Evolutionary conservation across 495 filamentous ascomycete genomes (phyloP).

Genomic region (Neurospora discreta): DNA sequence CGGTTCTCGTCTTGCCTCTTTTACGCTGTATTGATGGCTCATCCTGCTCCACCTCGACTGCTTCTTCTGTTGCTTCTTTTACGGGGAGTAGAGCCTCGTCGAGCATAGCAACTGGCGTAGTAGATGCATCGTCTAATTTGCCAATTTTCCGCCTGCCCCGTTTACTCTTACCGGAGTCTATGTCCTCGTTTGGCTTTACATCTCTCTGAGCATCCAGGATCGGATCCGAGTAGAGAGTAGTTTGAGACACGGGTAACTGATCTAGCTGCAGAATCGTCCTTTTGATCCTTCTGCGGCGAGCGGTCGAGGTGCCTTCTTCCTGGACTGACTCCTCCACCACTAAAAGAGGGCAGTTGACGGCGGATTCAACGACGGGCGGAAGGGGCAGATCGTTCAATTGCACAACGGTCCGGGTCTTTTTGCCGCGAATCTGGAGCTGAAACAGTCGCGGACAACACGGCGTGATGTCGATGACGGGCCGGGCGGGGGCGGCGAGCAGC

Average conservation of each 20-base stretch:
- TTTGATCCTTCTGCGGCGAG: neutral
- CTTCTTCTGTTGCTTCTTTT: neutral
- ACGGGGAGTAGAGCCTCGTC: neutral
- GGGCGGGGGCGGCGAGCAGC: neutral
- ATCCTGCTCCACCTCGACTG: neutral
- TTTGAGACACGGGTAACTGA: neutral
- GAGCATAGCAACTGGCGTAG: neutral
- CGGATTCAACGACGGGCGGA: neutral
- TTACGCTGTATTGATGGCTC: neutral
- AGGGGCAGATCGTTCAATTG: constrained; percentile 51
- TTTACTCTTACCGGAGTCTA: neutral
- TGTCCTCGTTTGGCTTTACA: neutral
- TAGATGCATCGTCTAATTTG: neutral
- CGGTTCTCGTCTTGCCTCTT: neutral
- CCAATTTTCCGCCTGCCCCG: neutral
- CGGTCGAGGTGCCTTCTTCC: neutral
- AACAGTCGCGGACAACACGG: neutral
- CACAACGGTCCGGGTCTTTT: constrained; percentile 41
- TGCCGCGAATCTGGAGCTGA: constrained; percentile 18
- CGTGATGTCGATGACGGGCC: neutral
- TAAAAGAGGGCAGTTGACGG: neutral
- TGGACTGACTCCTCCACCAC: neutral
- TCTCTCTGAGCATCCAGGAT: neutral
- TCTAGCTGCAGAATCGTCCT: neutral
- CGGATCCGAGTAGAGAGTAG: neutral